A percentile compares a stretch with the other conserved stretches of the same genome.
Evolutionary conservation across 768 basidiomycete species (phyloP).

Genomic region (Suillus sp.): DNA sequence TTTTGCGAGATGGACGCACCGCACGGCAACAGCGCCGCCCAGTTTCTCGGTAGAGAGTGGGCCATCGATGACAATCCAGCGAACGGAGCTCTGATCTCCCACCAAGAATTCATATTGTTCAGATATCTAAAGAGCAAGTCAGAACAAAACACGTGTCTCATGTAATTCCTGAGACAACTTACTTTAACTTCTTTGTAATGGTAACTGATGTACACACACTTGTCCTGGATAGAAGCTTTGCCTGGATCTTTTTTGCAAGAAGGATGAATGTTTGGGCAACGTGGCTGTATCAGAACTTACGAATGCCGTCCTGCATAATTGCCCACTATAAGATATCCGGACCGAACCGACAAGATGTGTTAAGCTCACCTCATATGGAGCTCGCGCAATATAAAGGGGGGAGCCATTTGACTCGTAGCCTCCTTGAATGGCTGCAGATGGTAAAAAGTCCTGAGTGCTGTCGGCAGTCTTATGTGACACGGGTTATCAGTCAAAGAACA

Average conservation of each 20-base stretch:
- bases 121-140: conserved; percentile 16
- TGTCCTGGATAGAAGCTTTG: conserved; percentile 2
- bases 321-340: background rate
- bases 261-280: background rate
- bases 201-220: conserved; percentile 14
- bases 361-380: conserved; percentile 1
- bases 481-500: too few relatives aligned
- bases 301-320: conserved; percentile 1
- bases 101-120: conserved; percentile 36
- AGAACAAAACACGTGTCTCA: too few relatives aligned
- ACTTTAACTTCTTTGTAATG: conserved; percentile 21
- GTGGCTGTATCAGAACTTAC: conserved; percentile 2
- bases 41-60: background rate
- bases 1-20: background rate
- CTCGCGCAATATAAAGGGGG: conserved; percentile 4
- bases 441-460: background rate
- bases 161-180: background rate
- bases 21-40: conserved; percentile 5
- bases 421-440: conserved; percentile 1
- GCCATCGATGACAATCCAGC: conserved; percentile 8
- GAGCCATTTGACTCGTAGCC: background rate
- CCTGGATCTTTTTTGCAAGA: conserved; percentile 7
- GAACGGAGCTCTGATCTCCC: conserved; percentile 30
- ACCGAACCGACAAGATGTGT: background rate
- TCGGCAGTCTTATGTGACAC: background rate